Evolutionary conservation across 2,329 filamentous ascomycete genomes (phyloP).

Genomic region (Fusarium domesticum): DNA sequence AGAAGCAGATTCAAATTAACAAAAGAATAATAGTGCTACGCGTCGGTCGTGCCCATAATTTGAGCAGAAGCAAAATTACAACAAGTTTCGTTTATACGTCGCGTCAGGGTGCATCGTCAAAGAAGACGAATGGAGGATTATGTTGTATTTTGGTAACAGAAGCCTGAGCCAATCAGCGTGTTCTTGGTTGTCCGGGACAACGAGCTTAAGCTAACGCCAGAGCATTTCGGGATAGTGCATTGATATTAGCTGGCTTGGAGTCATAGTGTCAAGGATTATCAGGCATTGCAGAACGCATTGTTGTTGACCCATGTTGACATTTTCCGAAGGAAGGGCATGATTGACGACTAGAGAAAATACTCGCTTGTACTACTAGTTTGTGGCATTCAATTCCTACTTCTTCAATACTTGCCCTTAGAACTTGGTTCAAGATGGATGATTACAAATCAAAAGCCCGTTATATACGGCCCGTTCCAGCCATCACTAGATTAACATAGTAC

Average conservation of each 20-base stretch:
- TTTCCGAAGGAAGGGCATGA: neutral
- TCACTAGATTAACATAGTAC: too few relatives aligned
- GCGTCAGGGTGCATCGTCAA: conserved; percentile 28
- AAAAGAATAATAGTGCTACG: conserved; percentile 38
- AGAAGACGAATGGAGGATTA: conserved; percentile 21
- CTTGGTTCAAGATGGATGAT: too few relatives aligned
- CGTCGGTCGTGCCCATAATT: conserved; percentile 40
- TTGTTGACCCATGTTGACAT: too few relatives aligned
- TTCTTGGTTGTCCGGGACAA: conserved; percentile 33
- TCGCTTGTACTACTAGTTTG: too few relatives aligned
- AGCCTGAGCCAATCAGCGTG: conserved; percentile 31
- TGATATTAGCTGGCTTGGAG: too few relatives aligned
- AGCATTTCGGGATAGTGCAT: conserved; percentile 5
- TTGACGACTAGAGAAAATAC: too few relatives aligned
- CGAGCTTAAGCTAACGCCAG: conserved; percentile 9
- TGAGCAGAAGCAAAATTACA: conserved; percentile 31
- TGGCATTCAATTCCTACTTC: too few relatives aligned
- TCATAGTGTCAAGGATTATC: too few relatives aligned
- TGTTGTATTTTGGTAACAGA: conserved; percentile 30
- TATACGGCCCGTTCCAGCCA: too few relatives aligned
- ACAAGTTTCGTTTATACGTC: conserved; percentile 38
- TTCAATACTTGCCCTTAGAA: too few relatives aligned
- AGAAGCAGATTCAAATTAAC: conserved; percentile 16
- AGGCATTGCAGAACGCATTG: too few relatives aligned
- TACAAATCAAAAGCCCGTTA: too few relatives aligned